These are phyloP conservation scores for Ogataea ramenticola DNA, from an alignment of 805 yeast species.

Conservation along the genomic window DNA sequence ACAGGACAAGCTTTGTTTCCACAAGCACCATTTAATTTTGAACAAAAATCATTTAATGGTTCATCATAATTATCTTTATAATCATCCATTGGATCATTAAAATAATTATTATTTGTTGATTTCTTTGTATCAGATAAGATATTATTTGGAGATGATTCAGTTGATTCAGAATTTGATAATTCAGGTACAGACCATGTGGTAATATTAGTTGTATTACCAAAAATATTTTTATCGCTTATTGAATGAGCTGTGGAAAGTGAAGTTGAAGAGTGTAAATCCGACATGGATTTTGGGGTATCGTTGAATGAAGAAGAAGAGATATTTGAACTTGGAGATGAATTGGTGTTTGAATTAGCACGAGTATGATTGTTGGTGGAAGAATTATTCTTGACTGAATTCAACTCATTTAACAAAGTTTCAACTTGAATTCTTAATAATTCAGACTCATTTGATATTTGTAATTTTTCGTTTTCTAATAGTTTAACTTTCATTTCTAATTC, in stretches of 20 bases:
- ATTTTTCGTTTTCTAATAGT: constrained; percentile 62
- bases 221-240: background rate
- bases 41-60: constrained; percentile 69
- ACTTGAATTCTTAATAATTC: constrained; percentile 74
- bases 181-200: background rate
- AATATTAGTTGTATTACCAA: background rate
- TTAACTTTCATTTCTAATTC: constrained; percentile 78
- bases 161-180: background rate
- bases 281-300: background rate
- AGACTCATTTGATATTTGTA: constrained; percentile 62
- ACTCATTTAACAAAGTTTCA: constrained; percentile 62
- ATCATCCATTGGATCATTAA: constrained; percentile 1
- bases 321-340: background rate
- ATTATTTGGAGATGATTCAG: background rate
- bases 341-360: too few relatives aligned
- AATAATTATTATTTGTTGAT: background rate
- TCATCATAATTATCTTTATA: constrained; percentile 48
- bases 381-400: constrained; percentile 25
- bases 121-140: background rate
- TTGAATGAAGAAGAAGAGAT: background rate
- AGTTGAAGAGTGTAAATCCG: background rate
- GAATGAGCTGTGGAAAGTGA: background rate
- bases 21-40: constrained; percentile 70
- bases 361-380: too few relatives aligned
- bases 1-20: constrained; percentile 67